Conservation (phyloP, 495 filamentous ascomycete genomes). For the Daldinia decipiens region DNA sequence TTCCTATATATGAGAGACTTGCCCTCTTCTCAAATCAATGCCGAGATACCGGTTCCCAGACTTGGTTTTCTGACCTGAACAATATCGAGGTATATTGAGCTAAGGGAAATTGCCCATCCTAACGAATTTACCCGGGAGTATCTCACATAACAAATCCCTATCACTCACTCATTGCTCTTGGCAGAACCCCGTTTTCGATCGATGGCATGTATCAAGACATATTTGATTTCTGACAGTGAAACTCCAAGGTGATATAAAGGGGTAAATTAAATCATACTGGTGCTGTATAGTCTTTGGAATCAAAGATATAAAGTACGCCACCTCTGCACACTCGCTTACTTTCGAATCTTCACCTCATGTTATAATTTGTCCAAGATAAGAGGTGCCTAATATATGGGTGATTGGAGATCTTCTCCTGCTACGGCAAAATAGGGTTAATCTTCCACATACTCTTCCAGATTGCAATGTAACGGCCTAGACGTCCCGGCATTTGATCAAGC, state of each 20-base stretch:
- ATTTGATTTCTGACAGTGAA: background rate
- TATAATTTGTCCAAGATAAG: background rate
- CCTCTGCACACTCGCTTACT: background rate
- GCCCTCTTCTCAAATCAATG: slow-evolving; percentile 9
- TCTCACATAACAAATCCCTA: background rate
- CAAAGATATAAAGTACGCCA: background rate
- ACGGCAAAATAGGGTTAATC: slow-evolving; percentile 35
- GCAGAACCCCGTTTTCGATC: background rate
- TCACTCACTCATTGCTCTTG: background rate
- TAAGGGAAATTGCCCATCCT: slow-evolving; percentile 8
- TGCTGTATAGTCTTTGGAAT: background rate
- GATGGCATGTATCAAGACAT: background rate
- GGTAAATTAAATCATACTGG: background rate
- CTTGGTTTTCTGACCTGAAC: slow-evolving; percentile 4
- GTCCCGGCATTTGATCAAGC: slow-evolving; percentile 28
- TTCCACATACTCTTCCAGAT: slow-evolving; percentile 28
- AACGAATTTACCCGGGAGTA: slow-evolving; percentile 41
- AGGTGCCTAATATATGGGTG: background rate
- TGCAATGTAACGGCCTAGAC: slow-evolving; percentile 27
- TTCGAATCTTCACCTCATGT: background rate
- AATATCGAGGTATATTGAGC: slow-evolving; percentile 23
- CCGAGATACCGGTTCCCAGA: slow-evolving; percentile 4
- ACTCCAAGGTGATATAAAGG: background rate
- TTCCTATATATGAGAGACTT: slow-evolving; percentile 33
- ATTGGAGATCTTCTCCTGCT: background rate